Conservation (phyloP, 345 rosid species). For the Eucalyptus urophylla region DNA sequence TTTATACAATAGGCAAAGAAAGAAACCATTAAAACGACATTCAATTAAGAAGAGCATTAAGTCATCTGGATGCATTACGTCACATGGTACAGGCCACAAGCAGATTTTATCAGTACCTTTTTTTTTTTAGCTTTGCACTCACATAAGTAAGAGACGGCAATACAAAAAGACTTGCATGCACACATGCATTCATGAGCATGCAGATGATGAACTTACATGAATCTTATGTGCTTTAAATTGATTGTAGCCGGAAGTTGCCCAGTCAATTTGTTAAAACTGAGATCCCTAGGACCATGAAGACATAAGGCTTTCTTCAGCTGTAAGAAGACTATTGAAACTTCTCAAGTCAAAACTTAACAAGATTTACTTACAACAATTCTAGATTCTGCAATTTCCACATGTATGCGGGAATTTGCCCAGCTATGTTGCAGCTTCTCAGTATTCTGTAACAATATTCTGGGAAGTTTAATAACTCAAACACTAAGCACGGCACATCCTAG, state of each 20-base stretch:
- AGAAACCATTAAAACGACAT: not conserved
- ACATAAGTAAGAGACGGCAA: not conserved
- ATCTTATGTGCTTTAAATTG: not conserved
- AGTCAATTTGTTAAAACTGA: conserved; percentile 38
- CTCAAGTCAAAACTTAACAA: not conserved
- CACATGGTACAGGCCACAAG: not conserved
- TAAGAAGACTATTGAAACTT: not conserved
- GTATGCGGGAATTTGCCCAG: conserved; percentile 11
- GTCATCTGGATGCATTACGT: not conserved
- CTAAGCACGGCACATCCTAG: not conserved
- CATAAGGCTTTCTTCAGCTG: not conserved
- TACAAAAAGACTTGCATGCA: not conserved
- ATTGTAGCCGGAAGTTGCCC: conserved; percentile 21
- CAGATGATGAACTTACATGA: conserved; percentile 17
- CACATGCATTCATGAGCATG: not conserved
- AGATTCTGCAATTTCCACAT: conserved; percentile 4
- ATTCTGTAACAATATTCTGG: conserved; percentile 11
- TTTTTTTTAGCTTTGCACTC: not conserved
- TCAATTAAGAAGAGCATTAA: not conserved
- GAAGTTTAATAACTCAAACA: not conserved
- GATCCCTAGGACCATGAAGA: conserved; percentile 18
- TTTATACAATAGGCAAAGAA: not conserved
- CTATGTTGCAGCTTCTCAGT: conserved; percentile 25
- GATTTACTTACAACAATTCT: conserved; percentile 5
- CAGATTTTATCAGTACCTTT: not conserved